Evolutionary conservation across 73 alveolate species (phyloP).

Genomic region (Effrenium voratum): DNA sequence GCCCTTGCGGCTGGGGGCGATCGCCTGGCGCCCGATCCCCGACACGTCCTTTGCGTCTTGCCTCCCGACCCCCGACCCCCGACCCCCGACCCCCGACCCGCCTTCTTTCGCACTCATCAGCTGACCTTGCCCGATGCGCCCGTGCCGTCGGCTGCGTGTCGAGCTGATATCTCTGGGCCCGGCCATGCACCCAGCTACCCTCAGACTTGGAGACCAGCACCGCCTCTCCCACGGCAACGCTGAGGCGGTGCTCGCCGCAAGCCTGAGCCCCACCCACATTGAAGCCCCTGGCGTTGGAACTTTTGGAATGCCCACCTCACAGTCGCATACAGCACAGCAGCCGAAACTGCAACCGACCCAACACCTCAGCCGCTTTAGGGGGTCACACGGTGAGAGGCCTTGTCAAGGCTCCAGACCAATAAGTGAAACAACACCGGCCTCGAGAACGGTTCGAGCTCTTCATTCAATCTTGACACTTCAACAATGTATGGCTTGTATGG

Average conservation of each 20-base stretch:
- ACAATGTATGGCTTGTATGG: background rate
- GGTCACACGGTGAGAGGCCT: too few relatives aligned
- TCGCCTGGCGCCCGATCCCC: too few relatives aligned
- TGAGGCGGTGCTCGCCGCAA: conserved; percentile 77
- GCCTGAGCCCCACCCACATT: conserved; percentile 41
- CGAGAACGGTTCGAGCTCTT: background rate
- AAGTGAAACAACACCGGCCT: conserved; percentile 68
- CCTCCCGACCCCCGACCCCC: too few relatives aligned
- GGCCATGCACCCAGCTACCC: conserved; percentile 90
- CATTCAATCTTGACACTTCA: too few relatives aligned
- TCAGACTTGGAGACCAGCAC: conserved; percentile 79
- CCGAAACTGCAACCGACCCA: conserved; percentile 59
- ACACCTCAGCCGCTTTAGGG: background rate
- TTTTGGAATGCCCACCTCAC: background rate
- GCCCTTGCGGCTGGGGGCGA: too few relatives aligned
- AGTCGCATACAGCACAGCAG: conserved; percentile 74
- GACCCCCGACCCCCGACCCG: too few relatives aligned
- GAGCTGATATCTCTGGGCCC: too few relatives aligned
- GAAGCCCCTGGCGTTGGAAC: too few relatives aligned
- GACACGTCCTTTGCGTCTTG: too few relatives aligned
- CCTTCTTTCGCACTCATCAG: too few relatives aligned
- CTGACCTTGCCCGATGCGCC: too few relatives aligned
- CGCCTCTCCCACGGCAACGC: conserved; percentile 73
- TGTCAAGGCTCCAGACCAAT: conserved; percentile 58
- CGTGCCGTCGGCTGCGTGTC: too few relatives aligned